These are phyloP conservation scores for Bryopsis sp. DNA, from an alignment of 139 green algal species.

Conservation along the genomic window DNA sequence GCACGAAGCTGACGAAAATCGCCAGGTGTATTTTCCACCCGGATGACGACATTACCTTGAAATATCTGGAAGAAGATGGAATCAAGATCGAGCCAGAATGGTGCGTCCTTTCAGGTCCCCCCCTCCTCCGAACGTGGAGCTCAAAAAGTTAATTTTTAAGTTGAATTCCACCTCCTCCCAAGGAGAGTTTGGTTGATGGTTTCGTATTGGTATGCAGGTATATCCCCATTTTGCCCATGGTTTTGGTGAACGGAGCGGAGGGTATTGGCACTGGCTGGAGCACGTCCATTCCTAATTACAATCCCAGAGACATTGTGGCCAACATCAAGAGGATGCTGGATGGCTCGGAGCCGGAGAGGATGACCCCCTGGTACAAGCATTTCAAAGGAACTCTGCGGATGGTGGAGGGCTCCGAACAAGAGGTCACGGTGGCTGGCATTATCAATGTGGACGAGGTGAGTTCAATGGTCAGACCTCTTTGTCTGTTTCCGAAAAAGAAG, in stretches of 20 bases:
- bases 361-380: constrained; percentile 86
- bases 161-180: too few species aligned
- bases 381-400: constrained; percentile 34
- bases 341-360: constrained; percentile 57
- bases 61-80: constrained; percentile 93
- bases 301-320: constrained; percentile 78
- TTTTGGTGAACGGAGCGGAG: constrained; percentile 96
- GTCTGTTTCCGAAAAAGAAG: too few species aligned
- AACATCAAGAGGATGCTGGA: constrained; percentile 81
- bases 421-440: constrained; percentile 4
- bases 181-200: too few species aligned
- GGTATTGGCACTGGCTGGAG: constrained; percentile 98
- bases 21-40: constrained; percentile 85
- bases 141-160: too few species aligned
- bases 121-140: too few species aligned
- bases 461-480: background rate
- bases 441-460: background rate
- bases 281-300: constrained; percentile 97
- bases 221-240: constrained; percentile 72
- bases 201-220: constrained; percentile 70
- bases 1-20: constrained; percentile 78
- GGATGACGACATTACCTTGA: constrained; percentile 82
- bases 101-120: too few species aligned
- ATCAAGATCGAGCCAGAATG: constrained; percentile 92
- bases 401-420: background rate